A percentile compares a stretch with the other conserved stretches of the same genome.
Conservation (phyloP, 306 rosid genomes). For the Dryas alaskensis region DNA sequence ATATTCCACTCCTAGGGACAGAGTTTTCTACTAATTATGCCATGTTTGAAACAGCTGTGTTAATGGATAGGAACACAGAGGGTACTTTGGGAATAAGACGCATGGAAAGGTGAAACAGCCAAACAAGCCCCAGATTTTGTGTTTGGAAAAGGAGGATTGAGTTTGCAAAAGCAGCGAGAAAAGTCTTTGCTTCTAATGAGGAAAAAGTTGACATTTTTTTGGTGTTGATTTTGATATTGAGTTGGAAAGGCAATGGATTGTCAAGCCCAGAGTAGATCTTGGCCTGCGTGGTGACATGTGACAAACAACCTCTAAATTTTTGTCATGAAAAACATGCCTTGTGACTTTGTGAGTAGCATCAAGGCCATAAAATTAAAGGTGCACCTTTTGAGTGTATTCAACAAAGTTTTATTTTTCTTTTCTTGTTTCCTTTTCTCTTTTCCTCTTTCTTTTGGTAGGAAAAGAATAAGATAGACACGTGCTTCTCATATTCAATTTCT, state of each 20-base stretch:
- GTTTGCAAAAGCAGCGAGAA: slow-evolving; percentile 39
- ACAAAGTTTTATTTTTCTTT: not conserved
- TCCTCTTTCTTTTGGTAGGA: not conserved
- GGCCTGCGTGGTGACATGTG: slow-evolving; percentile 34
- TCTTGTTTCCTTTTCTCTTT: not conserved
- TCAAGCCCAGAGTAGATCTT: slow-evolving; percentile 31
- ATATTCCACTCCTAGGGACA: slow-evolving; percentile 2
- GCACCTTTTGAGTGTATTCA: not conserved
- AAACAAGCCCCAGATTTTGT: slow-evolving; percentile 35
- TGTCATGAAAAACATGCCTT: slow-evolving; percentile 15
- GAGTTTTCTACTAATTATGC: slow-evolving; percentile 3
- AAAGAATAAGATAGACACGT: no score
- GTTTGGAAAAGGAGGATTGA: slow-evolving; percentile 43
- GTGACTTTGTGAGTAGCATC: slow-evolving; percentile 2
- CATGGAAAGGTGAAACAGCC: slow-evolving; percentile 29
- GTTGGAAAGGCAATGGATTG: slow-evolving; percentile 49
- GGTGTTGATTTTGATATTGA: slow-evolving; percentile 46
- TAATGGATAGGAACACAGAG: slow-evolving; percentile 45
- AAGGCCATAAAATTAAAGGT: not conserved
- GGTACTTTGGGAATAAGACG: slow-evolving; percentile 25
- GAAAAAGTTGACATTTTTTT: slow-evolving; percentile 40
- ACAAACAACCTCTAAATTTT: slow-evolving; percentile 9
- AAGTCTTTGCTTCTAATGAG: slow-evolving; percentile 43
- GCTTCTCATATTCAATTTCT: no score
- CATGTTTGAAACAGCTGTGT: slow-evolving; percentile 19